Evolutionary conservation across 441 rosid genomes (phyloP).

Genomic region (Adansonia rubrostipa): DNA sequence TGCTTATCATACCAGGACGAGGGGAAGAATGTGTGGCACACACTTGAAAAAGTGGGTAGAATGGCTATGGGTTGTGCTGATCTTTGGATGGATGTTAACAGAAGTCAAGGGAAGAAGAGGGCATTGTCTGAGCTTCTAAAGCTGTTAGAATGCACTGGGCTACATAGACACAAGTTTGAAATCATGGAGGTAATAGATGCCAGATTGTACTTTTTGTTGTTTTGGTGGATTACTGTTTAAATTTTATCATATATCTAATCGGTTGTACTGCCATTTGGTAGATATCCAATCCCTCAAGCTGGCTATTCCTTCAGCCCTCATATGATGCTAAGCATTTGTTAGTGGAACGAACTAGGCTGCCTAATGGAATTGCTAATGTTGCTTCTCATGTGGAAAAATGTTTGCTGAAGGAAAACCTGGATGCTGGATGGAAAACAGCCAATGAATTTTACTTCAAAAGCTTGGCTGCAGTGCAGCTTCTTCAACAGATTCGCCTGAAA

Average conservation of each 20-base stretch:
- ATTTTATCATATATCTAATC: conserved; percentile 13
- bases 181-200: conserved; percentile 56
- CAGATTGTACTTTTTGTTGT: conserved; percentile 25
- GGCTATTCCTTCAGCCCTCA: conserved; percentile 76
- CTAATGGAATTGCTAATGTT: conserved; percentile 34
- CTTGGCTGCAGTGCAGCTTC: conserved; percentile 73
- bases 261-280: conserved; percentile 33
- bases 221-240: neutral
- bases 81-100: conserved; percentile 73
- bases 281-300: conserved; percentile 61
- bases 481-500: conserved; percentile 66
- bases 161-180: conserved; percentile 79
- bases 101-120: conserved; percentile 71
- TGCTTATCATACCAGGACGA: conserved; percentile 48
- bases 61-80: conserved; percentile 55
- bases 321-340: conserved; percentile 74
- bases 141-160: conserved; percentile 74
- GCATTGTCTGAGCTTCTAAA: conserved; percentile 77
- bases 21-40: conserved; percentile 57
- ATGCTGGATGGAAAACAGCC: conserved; percentile 62
- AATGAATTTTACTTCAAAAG: conserved; percentile 87
- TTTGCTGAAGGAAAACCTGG: conserved; percentile 41
- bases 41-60: conserved; percentile 57
- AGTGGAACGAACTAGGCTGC: conserved; percentile 46
- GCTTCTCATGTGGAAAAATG: conserved; percentile 38